These are phyloP conservation scores for Cladophialophora exuberans DNA, from an alignment of 2,329 filamentous ascomycete genomes.

Conservation along the genomic window DNA sequence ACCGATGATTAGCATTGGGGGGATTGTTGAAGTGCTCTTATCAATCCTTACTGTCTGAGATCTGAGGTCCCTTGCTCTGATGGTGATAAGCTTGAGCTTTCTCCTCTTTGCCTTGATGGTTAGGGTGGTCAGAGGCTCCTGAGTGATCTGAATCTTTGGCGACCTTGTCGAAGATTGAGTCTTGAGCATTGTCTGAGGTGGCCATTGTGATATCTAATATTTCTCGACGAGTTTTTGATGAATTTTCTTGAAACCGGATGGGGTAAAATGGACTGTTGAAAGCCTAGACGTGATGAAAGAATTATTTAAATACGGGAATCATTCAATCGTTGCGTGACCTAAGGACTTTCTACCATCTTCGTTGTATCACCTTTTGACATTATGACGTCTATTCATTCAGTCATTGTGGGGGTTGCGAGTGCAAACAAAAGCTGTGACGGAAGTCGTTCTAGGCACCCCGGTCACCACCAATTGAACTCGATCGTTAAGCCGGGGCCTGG, in stretches of 20 bases:
- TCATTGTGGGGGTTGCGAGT: constrained; percentile 5
- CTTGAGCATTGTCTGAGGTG: constrained; percentile 33
- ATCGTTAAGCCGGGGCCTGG: background rate
- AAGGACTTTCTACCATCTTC: too few relatives aligned
- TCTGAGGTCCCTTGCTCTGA: constrained; percentile 50
- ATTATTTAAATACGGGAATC: too few relatives aligned
- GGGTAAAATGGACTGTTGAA: too few relatives aligned
- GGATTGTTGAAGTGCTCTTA: too few relatives aligned
- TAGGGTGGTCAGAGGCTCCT: constrained; percentile 41
- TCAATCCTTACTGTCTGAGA: constrained; percentile 45
- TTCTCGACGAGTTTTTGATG: background rate
- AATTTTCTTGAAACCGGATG: too few relatives aligned
- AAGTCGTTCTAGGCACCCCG: background rate
- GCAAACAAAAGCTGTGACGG: constrained; percentile 5
- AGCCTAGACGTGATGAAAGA: too few relatives aligned
- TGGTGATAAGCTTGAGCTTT: constrained; percentile 41
- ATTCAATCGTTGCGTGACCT: too few relatives aligned
- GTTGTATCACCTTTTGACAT: background rate
- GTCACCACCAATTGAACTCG: background rate
- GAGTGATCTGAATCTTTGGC: constrained; percentile 43
- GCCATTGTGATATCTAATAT: constrained; percentile 27
- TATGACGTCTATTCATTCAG: constrained; percentile 9
- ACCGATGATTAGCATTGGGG: too few relatives aligned
- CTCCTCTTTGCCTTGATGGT: constrained; percentile 35
- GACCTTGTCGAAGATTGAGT: constrained; percentile 43